Evolutionary conservation across 805 yeast species (phyloP), one percentile per base, ranked within the genome.

Genomic region (Schwanniomyces occidentalis): DNA sequence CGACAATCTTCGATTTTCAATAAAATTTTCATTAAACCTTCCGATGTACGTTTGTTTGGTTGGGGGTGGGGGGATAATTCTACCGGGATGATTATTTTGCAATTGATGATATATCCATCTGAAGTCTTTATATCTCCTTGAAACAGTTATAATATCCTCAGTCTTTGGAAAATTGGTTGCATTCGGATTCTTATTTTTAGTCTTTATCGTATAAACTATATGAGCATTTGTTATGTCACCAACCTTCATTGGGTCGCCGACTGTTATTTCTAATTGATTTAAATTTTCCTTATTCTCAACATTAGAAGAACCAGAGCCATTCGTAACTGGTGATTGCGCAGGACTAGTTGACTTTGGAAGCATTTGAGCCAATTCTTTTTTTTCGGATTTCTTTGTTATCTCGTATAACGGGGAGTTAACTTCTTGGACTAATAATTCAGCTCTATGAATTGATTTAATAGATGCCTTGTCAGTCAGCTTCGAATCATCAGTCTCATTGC

Each of bases 41-140:
- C 98, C 97, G 36, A 90, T 82, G 6, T 85, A 84, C 43, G 95
- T 96, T 58, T 93, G 95, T 40, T 86, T 95, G 0, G 97, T 90
- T 4, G 98, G 97, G 1, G 98, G 96, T 2, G 73, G 73, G 1
- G 99, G 98, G 16, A 93, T 80, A 23, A 93, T 81, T 39, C 74
- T 71, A 1, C 99, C 99, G 22, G 96, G 95, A 53, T 93, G 89
- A 48, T 83, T 86, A 50, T 78, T 76, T 51, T 85, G 85, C 16
- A 93, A 66, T 48, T 90, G 96, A 45, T 86, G 87, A 58, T 89
- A 91, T 8, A 93, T 69, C 98, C 98, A 91, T 41, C 96, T 68
- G 61, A 93, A 91, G 58, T 93, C 99, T 34, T 82, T 78, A 59
- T 91, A 93, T 45, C 99, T 74, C 54, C 99, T 72, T 4, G 87